phyloP scores from a whole-genome alignment of 148 eudicot species.

The Rhododendron mucronatum region DNA sequence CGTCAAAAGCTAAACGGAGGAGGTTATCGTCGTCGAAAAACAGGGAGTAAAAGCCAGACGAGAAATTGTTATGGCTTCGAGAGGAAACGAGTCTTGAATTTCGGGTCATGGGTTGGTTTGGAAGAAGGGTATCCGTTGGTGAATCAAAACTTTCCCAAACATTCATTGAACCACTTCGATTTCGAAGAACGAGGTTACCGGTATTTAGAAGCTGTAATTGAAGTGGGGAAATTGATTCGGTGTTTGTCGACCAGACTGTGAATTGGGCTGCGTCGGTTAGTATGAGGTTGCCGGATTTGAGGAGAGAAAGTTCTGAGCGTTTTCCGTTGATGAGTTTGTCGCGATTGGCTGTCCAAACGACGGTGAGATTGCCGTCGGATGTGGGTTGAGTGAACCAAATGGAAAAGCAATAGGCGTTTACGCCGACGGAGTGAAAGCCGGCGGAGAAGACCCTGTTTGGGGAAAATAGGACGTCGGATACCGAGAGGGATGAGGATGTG shows the following conservation, averaged over 20 bases:
- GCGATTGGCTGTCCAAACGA: conserved; percentile 48
- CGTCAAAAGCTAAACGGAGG: conserved; percentile 26
- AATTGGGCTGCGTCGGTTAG: conserved; percentile 21
- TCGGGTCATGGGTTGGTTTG: conserved; percentile 31
- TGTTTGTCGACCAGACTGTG: conserved; percentile 19
- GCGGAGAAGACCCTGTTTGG: conserved; percentile 22
- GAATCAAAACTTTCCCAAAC: conserved; percentile 55
- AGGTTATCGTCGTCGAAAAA: conserved; percentile 34
- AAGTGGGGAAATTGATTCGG: background rate
- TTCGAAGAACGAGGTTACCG: conserved; percentile 27
- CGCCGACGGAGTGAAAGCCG: conserved; percentile 31
- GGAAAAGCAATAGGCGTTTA: conserved; percentile 30
- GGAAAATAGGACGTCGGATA: conserved; percentile 26
- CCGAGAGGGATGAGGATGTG: conserved; percentile 23
- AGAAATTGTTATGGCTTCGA: conserved; percentile 21
- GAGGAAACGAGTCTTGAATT: conserved; percentile 22
- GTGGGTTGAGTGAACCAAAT: conserved; percentile 20
- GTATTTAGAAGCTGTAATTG: conserved; percentile 10
- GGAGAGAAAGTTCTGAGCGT: conserved; percentile 24
- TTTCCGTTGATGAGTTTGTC: conserved; percentile 42
- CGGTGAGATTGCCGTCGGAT: conserved; percentile 5
- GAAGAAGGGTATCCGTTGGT: conserved; percentile 43
- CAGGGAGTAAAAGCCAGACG: conserved; percentile 45
- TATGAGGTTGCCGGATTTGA: conserved; percentile 29
- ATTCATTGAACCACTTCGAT: no score